phyloP scores from a whole-genome alignment of 768 basidiomycete species.

The Ramaria sp. region DNA sequence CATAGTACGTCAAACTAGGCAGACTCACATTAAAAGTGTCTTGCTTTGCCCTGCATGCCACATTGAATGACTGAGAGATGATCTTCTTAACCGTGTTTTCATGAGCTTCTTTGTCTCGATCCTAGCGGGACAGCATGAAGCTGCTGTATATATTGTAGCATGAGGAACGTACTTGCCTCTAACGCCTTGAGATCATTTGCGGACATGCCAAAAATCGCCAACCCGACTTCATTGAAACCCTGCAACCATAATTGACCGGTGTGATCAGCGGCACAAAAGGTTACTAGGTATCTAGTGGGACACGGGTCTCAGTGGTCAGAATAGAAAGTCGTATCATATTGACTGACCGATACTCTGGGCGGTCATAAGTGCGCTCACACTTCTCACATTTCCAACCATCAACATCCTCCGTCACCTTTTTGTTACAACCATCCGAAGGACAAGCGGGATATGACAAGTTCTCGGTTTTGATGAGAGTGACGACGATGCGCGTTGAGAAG shows the following conservation, averaged over 20 bases:
- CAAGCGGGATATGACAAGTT: conserved; percentile 87
- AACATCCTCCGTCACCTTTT: conserved; percentile 72
- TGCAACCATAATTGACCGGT: conserved; percentile 88
- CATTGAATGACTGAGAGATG: conserved; percentile 64
- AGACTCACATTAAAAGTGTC: conserved; percentile 72
- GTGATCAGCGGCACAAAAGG: conserved; percentile 82
- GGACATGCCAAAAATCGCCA: conserved; percentile 60
- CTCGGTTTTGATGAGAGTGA: conserved; percentile 80
- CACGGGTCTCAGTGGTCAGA: background rate
- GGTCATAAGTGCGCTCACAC: conserved; percentile 59
- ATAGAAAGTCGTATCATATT: background rate
- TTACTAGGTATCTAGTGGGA: conserved; percentile 58
- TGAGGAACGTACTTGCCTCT: conserved; percentile 33
- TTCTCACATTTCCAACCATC: conserved; percentile 89
- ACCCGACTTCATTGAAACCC: conserved; percentile 89
- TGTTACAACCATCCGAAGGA: conserved; percentile 67
- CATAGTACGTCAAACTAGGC: background rate
- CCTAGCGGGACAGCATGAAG: conserved; percentile 26
- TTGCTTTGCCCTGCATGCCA: conserved; percentile 77
- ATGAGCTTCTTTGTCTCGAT: conserved; percentile 48
- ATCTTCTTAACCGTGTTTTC: conserved; percentile 51
- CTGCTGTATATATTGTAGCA: background rate
- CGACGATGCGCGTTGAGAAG: conserved; percentile 73
- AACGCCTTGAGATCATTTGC: conserved; percentile 73
- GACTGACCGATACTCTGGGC: conserved; percentile 73